A percentile compares a stretch with the other conserved stretches of the same genome.
Conservation (phyloP, 2,329 filamentous ascomycete genomes). For the Fusarium austroafricanum region DNA sequence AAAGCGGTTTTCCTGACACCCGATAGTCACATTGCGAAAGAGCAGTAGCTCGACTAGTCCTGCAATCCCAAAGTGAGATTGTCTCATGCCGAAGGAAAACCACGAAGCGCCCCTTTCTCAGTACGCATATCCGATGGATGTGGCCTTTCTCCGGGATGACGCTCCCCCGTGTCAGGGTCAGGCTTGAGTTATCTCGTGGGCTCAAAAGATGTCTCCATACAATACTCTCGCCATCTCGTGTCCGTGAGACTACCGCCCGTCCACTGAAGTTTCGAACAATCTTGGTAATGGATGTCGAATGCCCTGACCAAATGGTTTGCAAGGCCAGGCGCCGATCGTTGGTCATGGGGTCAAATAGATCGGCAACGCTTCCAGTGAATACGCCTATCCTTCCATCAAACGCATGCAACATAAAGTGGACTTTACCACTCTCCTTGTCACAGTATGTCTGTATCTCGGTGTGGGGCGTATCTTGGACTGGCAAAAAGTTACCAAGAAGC, state of each 20-base stretch:
- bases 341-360: slow-evolving; percentile 79
- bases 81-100: slow-evolving; percentile 80
- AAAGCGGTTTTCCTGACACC: slow-evolving; percentile 77
- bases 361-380: slow-evolving; percentile 81
- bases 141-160: slow-evolving; percentile 74
- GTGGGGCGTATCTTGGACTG: slow-evolving; percentile 54
- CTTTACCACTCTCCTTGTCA: slow-evolving; percentile 69
- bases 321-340: slow-evolving; percentile 70
- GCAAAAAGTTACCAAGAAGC: slow-evolving; percentile 54
- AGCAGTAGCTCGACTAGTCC: slow-evolving; percentile 66
- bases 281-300: slow-evolving; percentile 83
- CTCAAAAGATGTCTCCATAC: slow-evolving; percentile 79
- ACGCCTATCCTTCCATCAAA: slow-evolving; percentile 88
- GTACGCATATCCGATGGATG: slow-evolving; percentile 82
- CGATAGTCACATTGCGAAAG: slow-evolving; percentile 65
- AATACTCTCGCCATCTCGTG: slow-evolving; percentile 80
- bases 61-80: slow-evolving; percentile 84
- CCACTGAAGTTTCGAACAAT: slow-evolving; percentile 88
- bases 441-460: slow-evolving; percentile 81
- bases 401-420: slow-evolving; percentile 82
- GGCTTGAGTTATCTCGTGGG: slow-evolving; percentile 52
- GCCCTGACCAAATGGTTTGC: slow-evolving; percentile 82
- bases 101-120: slow-evolving; percentile 81
- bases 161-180: slow-evolving; percentile 71
- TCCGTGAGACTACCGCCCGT: slow-evolving; percentile 82